Evolutionary conservation across 2,329 filamentous ascomycete species (phyloP), one percentile per base, ranked within the genome.

Genomic region (Cytospora piceae): DNA sequence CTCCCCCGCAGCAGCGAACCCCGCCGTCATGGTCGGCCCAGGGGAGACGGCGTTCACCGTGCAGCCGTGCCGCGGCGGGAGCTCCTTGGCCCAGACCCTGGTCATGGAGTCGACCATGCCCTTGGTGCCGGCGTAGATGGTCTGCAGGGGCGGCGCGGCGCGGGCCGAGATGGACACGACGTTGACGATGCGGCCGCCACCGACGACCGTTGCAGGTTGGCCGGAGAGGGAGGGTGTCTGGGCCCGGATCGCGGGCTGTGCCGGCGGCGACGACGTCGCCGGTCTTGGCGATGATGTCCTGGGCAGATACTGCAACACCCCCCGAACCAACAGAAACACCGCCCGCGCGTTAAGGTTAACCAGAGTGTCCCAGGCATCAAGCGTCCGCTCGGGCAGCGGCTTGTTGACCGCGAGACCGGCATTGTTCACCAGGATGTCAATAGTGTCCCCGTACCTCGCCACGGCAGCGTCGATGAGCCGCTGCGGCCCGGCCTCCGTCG

Each of bases 41-140:
- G 80, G 80, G 29, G 73, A 76, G 12, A 82, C 79, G 3, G 77
- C 71, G 63, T 82, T 82, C 29, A 82, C 80, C 1, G 80, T 82
- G 68, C 78, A 79, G 5, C 77, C 77, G 68, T 82, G 82, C 63
- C 78, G 77, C 1, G 74, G 77, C 20, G 79, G 78, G 42, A 82
- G 71, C 67, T 82, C 80, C 70, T 78, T 80, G 11, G 75, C 75
- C 70, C 81, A 82, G 51, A 75, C 75, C 29, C 75, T 72, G 0
- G 81, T 83, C 63, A 82, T 81, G 3, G 75, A 76, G 67, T 83
- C 81, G 0, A 81, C 74, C 78, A 82, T 82, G n/a, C 78, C 79
- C 70, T 83, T 83, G 11, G 78, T 81, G 0, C 80, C 80, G 4
- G 80, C 79, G 69, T 83, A 83, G 65, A 83, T 79, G n/a, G 79